Evolutionary conservation across 2,329 filamentous ascomycete species (phyloP).

Genomic region (Metarhizium anisopliae): DNA sequence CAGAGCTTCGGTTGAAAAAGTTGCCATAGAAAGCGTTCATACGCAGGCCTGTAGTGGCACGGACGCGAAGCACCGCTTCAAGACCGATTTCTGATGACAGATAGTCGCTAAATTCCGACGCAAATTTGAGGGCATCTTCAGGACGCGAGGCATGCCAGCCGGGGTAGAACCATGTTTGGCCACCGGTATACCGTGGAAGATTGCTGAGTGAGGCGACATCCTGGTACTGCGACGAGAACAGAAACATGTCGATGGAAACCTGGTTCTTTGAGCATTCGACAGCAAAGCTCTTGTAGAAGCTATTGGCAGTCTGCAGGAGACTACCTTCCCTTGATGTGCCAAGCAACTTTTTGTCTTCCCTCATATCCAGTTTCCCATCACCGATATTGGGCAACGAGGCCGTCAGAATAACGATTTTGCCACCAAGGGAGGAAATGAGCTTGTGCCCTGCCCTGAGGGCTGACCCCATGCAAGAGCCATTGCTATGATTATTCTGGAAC

Average conservation of each 20-base stretch:
- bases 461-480: conserved; percentile 87
- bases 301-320: conserved; percentile 83
- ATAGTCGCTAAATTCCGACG: conserved; percentile 92
- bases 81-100: conserved; percentile 94
- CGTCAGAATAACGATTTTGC: conserved; percentile 87
- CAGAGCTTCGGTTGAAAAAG: conserved; percentile 97
- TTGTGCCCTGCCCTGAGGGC: conserved; percentile 90
- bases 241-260: conserved; percentile 96
- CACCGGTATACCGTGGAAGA: conserved; percentile 89
- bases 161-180: conserved; percentile 97
- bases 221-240: conserved; percentile 93
- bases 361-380: conserved; percentile 80
- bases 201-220: conserved; percentile 96
- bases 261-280: conserved; percentile 99
- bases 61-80: conserved; percentile 90
- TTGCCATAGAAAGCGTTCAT: conserved; percentile 99
- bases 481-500: conserved; percentile 92
- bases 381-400: conserved; percentile 86
- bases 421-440: conserved; percentile 86
- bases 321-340: conserved; percentile 87
- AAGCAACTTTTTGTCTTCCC: conserved; percentile 92
- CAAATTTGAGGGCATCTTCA: conserved; percentile 97
- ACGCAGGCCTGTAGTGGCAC: conserved; percentile 85
- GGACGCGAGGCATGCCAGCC: conserved; percentile 91
- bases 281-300: conserved; percentile 98